phyloP scores from a whole-genome alignment of 306 rosid genomes.

The Cucurbita moschata region DNA sequence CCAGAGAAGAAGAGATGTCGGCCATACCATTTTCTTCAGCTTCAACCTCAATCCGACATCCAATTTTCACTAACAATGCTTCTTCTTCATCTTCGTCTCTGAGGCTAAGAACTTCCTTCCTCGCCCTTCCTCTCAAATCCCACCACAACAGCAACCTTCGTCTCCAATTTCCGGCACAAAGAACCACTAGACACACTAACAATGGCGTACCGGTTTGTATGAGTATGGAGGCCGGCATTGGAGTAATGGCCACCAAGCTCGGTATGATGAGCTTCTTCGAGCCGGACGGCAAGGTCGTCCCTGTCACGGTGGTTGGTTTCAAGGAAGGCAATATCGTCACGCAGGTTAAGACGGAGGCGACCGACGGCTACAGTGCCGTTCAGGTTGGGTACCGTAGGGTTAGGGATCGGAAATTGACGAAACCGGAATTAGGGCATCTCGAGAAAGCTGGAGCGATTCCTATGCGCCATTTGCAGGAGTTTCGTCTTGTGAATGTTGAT shows the following conservation, averaged over 20 bases:
- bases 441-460: conserved; percentile 72
- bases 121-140: conserved; percentile 6
- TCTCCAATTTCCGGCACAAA: neutral
- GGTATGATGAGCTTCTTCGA: conserved; percentile 93
- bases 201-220: conserved; percentile 18
- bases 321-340: conserved; percentile 90
- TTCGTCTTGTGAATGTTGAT: conserved; percentile 46
- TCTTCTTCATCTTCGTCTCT: conserved; percentile 4
- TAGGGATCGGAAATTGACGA: conserved; percentile 66
- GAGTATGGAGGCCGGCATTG: conserved; percentile 88
- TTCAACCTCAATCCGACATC: conserved; percentile 1
- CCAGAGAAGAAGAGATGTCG: conserved; percentile 7
- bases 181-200: neutral
- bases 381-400: conserved; percentile 78
- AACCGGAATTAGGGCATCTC: conserved; percentile 82
- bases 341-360: conserved; percentile 65
- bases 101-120: conserved; percentile 8
- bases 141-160: neutral
- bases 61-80: neutral
- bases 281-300: conserved; percentile 55
- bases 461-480: conserved; percentile 91
- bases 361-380: conserved; percentile 69
- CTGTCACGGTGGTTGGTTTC: conserved; percentile 84
- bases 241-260: conserved; percentile 83
- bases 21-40: conserved; percentile 8